Conservation (phyloP, 306 rosid species). For the Cyclanthera cordifolia region DNA sequence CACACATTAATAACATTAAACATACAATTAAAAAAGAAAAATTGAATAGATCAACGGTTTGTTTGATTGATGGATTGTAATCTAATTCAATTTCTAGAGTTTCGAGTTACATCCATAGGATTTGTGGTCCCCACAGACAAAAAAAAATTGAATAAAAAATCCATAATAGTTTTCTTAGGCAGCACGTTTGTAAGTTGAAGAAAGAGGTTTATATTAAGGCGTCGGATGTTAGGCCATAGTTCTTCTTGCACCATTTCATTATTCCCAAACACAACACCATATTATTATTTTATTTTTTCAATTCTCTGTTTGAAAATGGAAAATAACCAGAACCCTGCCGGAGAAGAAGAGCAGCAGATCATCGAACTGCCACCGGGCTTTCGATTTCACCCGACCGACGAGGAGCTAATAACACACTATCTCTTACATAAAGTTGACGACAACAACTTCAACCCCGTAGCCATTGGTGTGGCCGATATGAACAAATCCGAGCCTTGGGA, state of each 20-base stretch:
- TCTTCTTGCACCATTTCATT: neutral
- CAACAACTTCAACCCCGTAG: neutral
- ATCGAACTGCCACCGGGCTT: slow-evolving; percentile 8
- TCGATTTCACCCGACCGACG: slow-evolving; percentile 14
- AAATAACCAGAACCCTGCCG: neutral
- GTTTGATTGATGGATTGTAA: no score
- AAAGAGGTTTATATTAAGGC: neutral
- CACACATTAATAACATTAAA: no score
- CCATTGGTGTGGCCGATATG: slow-evolving; percentile 12
- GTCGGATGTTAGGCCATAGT: neutral
- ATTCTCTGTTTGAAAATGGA: neutral
- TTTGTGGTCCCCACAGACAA: no score
- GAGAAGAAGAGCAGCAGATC: neutral
- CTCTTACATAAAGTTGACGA: neutral
- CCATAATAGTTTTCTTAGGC: neutral
- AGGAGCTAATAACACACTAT: slow-evolving; percentile 12
- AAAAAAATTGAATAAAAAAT: neutral
- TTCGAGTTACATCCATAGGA: no score
- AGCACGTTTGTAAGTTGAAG: neutral
- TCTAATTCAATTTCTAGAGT: no score
- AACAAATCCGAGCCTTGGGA: slow-evolving; percentile 20
- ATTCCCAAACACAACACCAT: neutral
- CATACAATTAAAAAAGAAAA: no score
- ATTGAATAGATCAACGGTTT: no score
- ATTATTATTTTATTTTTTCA: no score